Conservation (phyloP, 2,329 filamentous ascomycete species). For the Neonectria ditissima region DNA sequence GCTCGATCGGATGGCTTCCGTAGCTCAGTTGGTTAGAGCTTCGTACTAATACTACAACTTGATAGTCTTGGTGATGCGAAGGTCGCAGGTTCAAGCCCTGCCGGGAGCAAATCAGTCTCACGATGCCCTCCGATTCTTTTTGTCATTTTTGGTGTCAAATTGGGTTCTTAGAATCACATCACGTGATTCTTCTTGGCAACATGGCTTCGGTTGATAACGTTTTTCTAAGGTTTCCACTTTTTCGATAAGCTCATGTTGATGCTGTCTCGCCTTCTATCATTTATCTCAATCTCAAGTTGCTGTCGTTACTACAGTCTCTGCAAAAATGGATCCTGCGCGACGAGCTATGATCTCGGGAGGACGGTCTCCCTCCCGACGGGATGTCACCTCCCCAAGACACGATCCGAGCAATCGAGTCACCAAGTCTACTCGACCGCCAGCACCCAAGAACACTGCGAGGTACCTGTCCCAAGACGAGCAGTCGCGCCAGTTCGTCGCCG, state of each 20-base stretch:
- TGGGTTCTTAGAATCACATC: neutral
- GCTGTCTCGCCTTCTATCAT: neutral
- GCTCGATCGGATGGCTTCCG: slow-evolving; percentile 24
- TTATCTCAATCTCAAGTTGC: neutral
- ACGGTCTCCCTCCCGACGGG: slow-evolving; percentile 57
- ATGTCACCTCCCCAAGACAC: slow-evolving; percentile 67
- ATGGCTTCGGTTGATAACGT: neutral
- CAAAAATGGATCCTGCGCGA: slow-evolving; percentile 65
- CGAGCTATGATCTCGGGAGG: slow-evolving; percentile 65
- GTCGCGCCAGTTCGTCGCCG: slow-evolving; percentile 85
- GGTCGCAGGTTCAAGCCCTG: slow-evolving; percentile 32
- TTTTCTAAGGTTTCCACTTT: slow-evolving; percentile 15
- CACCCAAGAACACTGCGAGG: slow-evolving; percentile 48
- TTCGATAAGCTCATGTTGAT: neutral
- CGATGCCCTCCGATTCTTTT: slow-evolving; percentile 18
- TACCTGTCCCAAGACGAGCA: slow-evolving; percentile 81
- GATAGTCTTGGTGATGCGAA: slow-evolving; percentile 24
- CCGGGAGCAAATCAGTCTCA: slow-evolving; percentile 24
- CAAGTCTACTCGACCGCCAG: slow-evolving; percentile 55
- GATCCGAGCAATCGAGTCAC: slow-evolving; percentile 68
- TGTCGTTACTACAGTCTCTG: neutral
- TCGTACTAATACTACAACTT: slow-evolving; percentile 26
- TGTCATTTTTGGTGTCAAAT: neutral
- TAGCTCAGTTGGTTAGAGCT: slow-evolving; percentile 32
- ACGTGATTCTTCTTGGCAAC: neutral